phyloP scores from a whole-genome alignment of 768 basidiomycete species.

The Candolleomyces eurysporus region DNA sequence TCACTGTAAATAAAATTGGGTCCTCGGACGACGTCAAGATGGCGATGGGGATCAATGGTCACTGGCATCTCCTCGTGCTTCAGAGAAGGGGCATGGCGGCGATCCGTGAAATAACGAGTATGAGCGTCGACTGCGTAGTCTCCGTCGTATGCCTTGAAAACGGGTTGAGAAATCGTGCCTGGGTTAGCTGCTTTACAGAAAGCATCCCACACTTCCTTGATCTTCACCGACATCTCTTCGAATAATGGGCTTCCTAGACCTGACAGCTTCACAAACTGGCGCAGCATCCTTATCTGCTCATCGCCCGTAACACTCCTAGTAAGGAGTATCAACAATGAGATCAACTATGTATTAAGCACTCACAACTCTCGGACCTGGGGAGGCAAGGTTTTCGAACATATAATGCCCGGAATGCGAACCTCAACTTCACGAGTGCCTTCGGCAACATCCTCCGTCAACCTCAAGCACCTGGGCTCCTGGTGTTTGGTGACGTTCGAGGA shows the following conservation, averaged over 20 bases:
- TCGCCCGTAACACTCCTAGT: not conserved
- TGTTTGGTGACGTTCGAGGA: not conserved
- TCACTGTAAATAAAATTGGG: not conserved
- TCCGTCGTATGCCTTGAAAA: not conserved
- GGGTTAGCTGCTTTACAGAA: not conserved
- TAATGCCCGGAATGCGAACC: not conserved
- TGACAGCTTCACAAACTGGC: no score
- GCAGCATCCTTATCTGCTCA: not conserved
- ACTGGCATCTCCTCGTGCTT: not conserved
- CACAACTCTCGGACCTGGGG: not conserved
- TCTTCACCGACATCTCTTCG: not conserved
- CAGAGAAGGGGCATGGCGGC: not conserved
- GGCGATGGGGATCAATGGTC: not conserved
- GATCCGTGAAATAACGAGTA: not conserved
- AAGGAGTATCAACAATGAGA: no score
- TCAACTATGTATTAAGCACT: not conserved
- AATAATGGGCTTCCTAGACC: no score
- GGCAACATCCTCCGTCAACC: not conserved
- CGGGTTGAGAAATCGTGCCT: not conserved
- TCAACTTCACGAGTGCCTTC: not conserved
- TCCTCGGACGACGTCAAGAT: not conserved
- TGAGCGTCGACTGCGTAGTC: not conserved
- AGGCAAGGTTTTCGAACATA: not conserved
- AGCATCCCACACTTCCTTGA: not conserved
- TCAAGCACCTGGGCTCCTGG: not conserved